Evolutionary conservation across 805 yeast species (phyloP), one percentile per base, ranked within the genome.

Genomic region (Lipomyces mesembrius): DNA sequence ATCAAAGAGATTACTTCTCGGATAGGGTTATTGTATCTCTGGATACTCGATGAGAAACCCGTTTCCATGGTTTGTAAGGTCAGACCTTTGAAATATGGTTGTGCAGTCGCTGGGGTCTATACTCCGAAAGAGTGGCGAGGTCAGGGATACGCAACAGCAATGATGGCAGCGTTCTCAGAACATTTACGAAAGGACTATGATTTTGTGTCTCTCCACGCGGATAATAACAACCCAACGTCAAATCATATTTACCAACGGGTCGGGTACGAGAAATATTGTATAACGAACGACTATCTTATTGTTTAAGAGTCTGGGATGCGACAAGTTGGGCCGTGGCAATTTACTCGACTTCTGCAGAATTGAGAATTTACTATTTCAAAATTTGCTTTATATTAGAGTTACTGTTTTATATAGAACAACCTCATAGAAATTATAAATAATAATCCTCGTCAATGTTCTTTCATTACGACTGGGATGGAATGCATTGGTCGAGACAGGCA

Each of bases 121-220:
- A 43, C 49, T 43, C 49, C 49, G 22, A 43, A n/a, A 17, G 22
- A 43, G 49, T 43, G 1, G 22, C 22, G 49, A n/a, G 49, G 49
- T 17, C 20, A n/a, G 22, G 22, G 49, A n/a, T 43, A n/a, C 4
- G 49, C 49, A n/a, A 43, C 49, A 43, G 49, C 49, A 43, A 43
- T 43, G 49, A 43, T 43, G 49, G 49, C 49, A n/a, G 49, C 8
- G n/a, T n/a, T 43, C 49, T 43, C 49, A 43, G 49, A 17, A 43
- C 49, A 43, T 43, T 17, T 43, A 43, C 49, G 49, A 43, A 43
- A 1, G 25, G 49, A n/a, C 7, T 43, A 17, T n/a, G 49, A 43
- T 17, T 43, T 4, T n/a, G 49, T 43, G 2, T 43, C 49, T 6
- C 49, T 43, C 49, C 5, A 2, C 49, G 49, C 49, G 14, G 49